Evolutionary conservation across 768 basidiomycete genomes (phyloP), one percentile per base, ranked within the genome.

Genomic region (Phanerodontia chrysosporium): DNA sequence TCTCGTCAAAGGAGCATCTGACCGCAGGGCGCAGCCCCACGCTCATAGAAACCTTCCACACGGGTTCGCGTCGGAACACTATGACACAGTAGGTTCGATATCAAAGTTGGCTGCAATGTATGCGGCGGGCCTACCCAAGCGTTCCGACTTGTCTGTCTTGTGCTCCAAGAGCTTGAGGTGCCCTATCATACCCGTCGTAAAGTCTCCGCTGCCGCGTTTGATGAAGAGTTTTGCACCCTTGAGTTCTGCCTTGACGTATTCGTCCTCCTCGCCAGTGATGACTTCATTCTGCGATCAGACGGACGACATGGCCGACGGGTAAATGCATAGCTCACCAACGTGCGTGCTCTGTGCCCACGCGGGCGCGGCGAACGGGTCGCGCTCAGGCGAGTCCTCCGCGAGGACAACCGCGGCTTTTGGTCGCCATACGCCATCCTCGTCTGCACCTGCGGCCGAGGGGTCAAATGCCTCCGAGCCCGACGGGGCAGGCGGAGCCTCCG

Each of bases 41-140:
- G 65, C 86, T 87, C 83, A 87, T 83, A 0, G 86, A 82, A 0
- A 87, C 83, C 65, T 88, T 83, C 76, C 83, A 83, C 28, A 89
- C 70, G 0, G 85, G 87, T 62, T 88, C 87, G 5, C 87, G 83
- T 7, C 86, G 82, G 72, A 89, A 87, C 14, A 88, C 87, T 87
- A 62, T n/a, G 5, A n/a, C 24, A 62, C 61, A 54, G 42, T 45
- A 55, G 42, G 46, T 14, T 36, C 57, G 13, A 35, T 13, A 35
- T 13, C 13, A n/a, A 53, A 53, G 5, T 5, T 8, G 32, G 36
- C 30, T 29, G 30, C n/a, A 21, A 45, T 8, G 46, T 42, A 32
- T 36, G 29, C 58, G 24, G 55, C 24, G 55, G n/a, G 76, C 80
- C 72, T 62, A 84, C 83, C 69, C 30, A 84, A 57, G 18, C 83